Evolutionary conservation across 106 monocot species (phyloP), one percentile per base, ranked within the genome.

Genomic region (Acorus gramineus): DNA sequence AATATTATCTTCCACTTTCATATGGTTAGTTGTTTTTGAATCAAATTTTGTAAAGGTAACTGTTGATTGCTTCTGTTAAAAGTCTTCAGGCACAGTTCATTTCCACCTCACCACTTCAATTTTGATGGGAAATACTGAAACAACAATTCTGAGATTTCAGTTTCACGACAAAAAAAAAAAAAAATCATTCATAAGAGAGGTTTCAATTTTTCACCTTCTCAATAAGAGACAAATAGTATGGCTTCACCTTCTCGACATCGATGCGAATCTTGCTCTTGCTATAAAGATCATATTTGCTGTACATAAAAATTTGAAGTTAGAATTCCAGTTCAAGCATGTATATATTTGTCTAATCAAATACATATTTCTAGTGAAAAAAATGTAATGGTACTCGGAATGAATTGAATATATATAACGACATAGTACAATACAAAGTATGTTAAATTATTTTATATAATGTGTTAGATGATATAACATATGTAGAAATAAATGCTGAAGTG

Each of bases 251-350:
- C 57, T 95, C 86, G 53, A 82, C 90, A 61, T 95, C 82, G 46
- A 95, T 70, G 61, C 82, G 79, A 53, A 82, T 84, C 69, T 95
- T 90, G 77, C 94, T 95, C 84, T 95, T 95, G 76, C 94, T 95
- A 53, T 90, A 90, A 5, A 90, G 78, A 44, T 95, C 94, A 63
- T 95, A 95, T 67, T 86, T 95, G 74, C 93, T 94, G 89, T 65
- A 75, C 4, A 71, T 42, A 47, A 7, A 0, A 28, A 28, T 28
- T 28, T 28, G 28, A 28, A 28, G 28, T 28, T 28, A 28, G 28
- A 28, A 28, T 28, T 28, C 28, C 28, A 28, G 1, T 28, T 28
- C 28, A 28, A 28, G 28, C 28, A 28, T 28, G 28, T 28, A 28
- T 28, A 28, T 28, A 28, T 28, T 28, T 28, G 28, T 28, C 28